A percentile compares a stretch with the other conserved stretches of the same genome.
Conservation (phyloP, 768 basidiomycete genomes). For the Hygrophorus russula region DNA sequence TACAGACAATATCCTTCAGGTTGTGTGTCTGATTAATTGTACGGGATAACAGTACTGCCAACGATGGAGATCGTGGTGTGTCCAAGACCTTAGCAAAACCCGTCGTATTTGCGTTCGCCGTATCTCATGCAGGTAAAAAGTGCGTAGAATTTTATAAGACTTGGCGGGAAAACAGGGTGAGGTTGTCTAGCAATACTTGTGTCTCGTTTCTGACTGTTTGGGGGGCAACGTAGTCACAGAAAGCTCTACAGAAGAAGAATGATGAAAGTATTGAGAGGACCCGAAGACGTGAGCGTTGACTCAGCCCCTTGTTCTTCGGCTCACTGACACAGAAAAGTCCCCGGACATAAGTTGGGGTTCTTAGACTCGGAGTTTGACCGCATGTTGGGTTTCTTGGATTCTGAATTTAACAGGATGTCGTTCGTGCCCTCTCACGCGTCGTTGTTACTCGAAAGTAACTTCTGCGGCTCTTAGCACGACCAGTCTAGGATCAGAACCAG, state of each 20-base stretch:
- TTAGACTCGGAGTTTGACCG: conserved; percentile 33
- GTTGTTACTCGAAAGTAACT: background rate
- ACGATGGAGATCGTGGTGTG: conserved; percentile 5
- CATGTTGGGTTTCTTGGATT: conserved; percentile 29
- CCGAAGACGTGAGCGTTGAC: background rate
- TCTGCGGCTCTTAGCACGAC: conserved; percentile 4
- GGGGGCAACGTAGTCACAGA: conserved; percentile 8
- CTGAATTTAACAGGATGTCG: conserved; percentile 28
- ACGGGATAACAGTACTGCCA: background rate
- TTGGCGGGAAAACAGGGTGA: conserved; percentile 32
- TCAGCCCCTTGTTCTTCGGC: background rate
- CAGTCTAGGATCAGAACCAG: conserved; percentile 2
- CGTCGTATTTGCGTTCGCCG: conserved; percentile 36
- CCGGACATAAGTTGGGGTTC: conserved; percentile 19
- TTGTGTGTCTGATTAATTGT: background rate
- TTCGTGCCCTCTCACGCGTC: conserved; percentile 13
- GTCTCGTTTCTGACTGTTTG: background rate
- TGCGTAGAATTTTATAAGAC: conserved; percentile 41
- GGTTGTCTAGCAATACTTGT: conserved; percentile 7
- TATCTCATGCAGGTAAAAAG: conserved; percentile 25
- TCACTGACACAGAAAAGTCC: conserved; percentile 11
- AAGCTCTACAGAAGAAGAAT: conserved; percentile 14
- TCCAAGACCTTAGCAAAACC: conserved; percentile 16
- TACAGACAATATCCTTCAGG: background rate
- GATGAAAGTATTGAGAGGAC: background rate